phyloP scores from a whole-genome alignment of 139 green algal species.

The Diplosphaera chodatii region DNA sequence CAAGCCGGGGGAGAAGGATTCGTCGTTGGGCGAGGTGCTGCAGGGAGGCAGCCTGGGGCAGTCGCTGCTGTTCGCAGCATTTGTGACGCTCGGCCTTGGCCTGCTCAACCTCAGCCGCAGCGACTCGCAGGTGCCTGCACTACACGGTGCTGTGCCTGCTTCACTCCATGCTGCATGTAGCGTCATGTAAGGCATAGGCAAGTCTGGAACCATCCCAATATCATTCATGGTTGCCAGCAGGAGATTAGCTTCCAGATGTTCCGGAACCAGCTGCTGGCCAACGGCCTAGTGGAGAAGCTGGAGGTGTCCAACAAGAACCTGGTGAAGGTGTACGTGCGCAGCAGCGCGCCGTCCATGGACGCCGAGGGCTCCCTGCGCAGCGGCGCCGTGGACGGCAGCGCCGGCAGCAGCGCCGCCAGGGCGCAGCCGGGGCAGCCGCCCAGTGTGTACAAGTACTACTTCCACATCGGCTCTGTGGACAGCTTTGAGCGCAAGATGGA shows the following conservation, averaged over 20 bases:
- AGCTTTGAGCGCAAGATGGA: conserved; percentile 96
- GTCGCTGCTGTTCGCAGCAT: not conserved
- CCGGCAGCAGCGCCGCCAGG: not conserved
- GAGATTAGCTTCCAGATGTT: conserved; percentile 92
- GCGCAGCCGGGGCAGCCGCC: not conserved
- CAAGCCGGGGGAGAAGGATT: not conserved
- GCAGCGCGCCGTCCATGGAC: not conserved
- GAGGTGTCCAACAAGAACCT: conserved; percentile 91
- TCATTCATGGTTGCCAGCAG: no score
- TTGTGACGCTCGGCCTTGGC: not conserved
- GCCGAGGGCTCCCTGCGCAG: not conserved
- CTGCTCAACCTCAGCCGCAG: not conserved
- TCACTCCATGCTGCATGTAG: no score
- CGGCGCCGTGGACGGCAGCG: not conserved
- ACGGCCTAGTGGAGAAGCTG: conserved; percentile 71
- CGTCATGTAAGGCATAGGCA: no score
- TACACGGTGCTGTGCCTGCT: no score
- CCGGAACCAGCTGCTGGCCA: conserved; percentile 75
- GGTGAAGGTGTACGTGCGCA: conserved; percentile 64
- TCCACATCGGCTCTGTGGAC: conserved; percentile 95
- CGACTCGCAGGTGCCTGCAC: not conserved
- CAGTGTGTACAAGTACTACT: conserved; percentile 73
- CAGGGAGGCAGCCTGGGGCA: not conserved
- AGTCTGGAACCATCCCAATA: no score
- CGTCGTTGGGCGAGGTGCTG: conserved; percentile 1